Evolutionary conservation across 768 basidiomycete species (phyloP), one percentile per base, ranked within the genome.

Genomic region (Megacollybia marginata): DNA sequence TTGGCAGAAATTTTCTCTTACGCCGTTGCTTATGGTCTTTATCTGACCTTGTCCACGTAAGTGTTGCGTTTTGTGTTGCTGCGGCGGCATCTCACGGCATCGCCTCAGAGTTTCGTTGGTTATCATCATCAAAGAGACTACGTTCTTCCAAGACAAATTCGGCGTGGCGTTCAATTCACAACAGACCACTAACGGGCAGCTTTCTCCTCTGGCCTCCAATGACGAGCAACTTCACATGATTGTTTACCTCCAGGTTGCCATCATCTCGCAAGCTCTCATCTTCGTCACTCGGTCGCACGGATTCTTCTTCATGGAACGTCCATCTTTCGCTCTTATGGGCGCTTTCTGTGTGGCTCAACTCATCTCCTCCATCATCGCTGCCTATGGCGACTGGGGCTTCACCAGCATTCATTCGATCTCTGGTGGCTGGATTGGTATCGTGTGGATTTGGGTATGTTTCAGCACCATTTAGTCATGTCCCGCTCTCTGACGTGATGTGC

Each of bases 241-340:
- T 59, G 76, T 93, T 63, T 95, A 96, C 76, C 80, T 94, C 57
- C 92, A 95, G 72, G 95, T 98, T 52, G 95, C 95, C 53, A 94
- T 97, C 69, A 98, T 98, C 73, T 97, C 95, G 43, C 95, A 98
- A 68, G 95, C 95, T 2, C 76, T 98, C 55, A 96, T 95, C 72
- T 95, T 95, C 73, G 82, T 94, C 67, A 95, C 92, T 36, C 91
- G 92, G 71, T 83, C 92, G 57, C 93, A 94, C 61, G 76, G 85
- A 9, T 93, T 90, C 80, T 94, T 92, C 88, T 95, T 92, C 77
- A 90, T 91, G 88, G 92, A 95, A 67, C 84, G 91, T 48, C 92
- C 92, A 5, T 96, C 95, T 33, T 70, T 74, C 32, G 95, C 95
- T 31, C 82, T 98, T 49, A 74, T 98, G 71, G 69, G 69, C 54